These are phyloP conservation scores for Papilionanthe hybrid DNA, from an alignment of 116 monocot species.

Conservation along the genomic window DNA sequence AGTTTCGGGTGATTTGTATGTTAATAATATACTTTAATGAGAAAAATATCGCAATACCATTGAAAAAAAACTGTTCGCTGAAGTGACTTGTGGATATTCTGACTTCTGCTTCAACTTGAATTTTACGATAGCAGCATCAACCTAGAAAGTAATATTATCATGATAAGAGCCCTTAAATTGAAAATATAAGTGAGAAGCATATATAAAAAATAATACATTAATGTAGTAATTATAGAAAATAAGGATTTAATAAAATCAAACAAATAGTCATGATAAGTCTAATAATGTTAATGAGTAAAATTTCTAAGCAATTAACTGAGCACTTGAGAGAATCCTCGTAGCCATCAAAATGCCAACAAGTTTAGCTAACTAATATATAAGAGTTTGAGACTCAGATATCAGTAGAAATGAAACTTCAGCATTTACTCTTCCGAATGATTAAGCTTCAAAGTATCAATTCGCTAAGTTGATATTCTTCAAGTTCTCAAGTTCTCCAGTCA, in stretches of 20 bases:
- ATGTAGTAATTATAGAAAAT: background rate
- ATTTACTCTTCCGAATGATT: background rate
- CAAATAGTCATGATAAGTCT: background rate
- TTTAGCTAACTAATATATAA: background rate
- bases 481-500: background rate
- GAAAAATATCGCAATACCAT: conserved; percentile 37
- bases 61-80: conserved; percentile 80
- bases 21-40: background rate
- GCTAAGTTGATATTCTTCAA: background rate
- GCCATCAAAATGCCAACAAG: background rate
- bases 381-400: background rate
- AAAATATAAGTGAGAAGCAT: conserved; percentile 1
- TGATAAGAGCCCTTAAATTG: background rate
- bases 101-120: conserved; percentile 60
- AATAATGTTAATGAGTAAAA: background rate
- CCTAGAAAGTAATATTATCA: conserved; percentile 31
- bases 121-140: conserved; percentile 88
- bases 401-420: background rate
- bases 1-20: background rate
- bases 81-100: conserved; percentile 69
- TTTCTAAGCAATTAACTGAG: background rate
- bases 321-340: background rate
- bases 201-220: background rate
- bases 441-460: background rate
- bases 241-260: background rate